Evolutionary conservation across 495 filamentous ascomycete species (phyloP), one percentile per base, ranked within the genome.

Genomic region (Xylaria cubensis): DNA sequence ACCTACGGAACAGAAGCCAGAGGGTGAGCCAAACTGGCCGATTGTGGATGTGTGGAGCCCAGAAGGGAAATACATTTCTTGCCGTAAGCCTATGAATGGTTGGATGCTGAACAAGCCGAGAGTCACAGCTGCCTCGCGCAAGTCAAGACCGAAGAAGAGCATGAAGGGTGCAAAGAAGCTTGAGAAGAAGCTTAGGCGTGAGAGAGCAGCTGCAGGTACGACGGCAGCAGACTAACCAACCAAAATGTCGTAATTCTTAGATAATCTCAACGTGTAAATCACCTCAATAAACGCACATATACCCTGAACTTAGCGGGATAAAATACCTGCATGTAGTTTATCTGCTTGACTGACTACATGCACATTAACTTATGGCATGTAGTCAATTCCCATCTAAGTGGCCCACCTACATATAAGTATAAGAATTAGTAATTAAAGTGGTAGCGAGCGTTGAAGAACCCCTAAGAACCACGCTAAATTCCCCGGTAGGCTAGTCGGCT

Each of bases 41-140:
- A 84, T 88, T 24, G 85, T 99, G 7, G 96, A 98, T 73, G 88
- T 98, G 1, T 97, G 91, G 75, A 93, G 87, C 50, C 96, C 97
- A 0, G 86, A 94, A 53, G 96, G 96, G 1, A 89, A 88, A 79
- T 93, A 92, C 73, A 84, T 98, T 36, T 91, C 86, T 4, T 78
- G 82, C 3, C 86, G 96, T 50, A 78, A 74, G 73, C 91, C 94
- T 2, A 92, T 99, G 84, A 90, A 92, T 74, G 93, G 88, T 48
- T 96, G 90, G 90, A 44, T 87, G 73, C 36, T 82, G 39, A 85
- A 86, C 68, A 83, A 82, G 77, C 80, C 75, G 0, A 74, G 42
- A 75, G 72, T 68, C 66, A 69, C 41, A 59, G 32, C 63, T 17
- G 74, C 71, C 51, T 55, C 63, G 50, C 80, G 39, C 70, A 79